Percentiles rank a stretch among this genome's conserved stretches.
phyloP scores from a whole-genome alignment of 306 rosid genomes.

The Cucurbita moschata region DNA sequence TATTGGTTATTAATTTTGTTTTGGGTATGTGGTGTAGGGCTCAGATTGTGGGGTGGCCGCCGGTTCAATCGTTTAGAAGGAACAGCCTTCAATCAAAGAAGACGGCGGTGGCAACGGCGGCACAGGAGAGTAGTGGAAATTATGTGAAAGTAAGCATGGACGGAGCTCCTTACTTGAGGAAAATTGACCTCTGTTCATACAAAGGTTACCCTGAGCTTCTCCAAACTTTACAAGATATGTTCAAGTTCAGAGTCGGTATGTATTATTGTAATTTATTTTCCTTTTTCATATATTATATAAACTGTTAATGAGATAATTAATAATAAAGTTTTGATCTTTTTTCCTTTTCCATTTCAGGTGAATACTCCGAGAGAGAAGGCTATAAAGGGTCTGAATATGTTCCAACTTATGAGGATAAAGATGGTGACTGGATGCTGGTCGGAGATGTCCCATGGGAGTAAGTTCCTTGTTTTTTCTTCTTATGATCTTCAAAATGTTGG shows the following conservation, averaged over 20 bases:
- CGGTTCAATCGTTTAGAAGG: conserved; percentile 58
- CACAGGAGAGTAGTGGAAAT: conserved; percentile 38
- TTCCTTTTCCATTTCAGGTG: conserved; percentile 23
- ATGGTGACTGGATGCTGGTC: conserved; percentile 92
- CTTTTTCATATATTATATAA: not conserved
- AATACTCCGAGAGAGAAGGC: conserved; percentile 74
- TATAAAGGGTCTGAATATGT: conserved; percentile 73
- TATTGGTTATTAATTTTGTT: not conserved
- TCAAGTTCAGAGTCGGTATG: conserved; percentile 57
- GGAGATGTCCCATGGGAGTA: conserved; percentile 99
- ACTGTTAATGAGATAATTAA: no score
- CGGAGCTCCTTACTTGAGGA: conserved; percentile 93
- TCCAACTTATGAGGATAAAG: conserved; percentile 91
- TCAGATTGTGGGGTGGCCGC: conserved; percentile 90
- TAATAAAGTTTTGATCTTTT: not conserved
- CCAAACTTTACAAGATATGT: conserved; percentile 60
- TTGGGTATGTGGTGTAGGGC: conserved; percentile 37
- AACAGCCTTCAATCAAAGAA: conserved; percentile 39
- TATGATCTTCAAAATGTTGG: not conserved
- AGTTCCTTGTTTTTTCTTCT: conserved; percentile 9
- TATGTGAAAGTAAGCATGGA: conserved; percentile 90
- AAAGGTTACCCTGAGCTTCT: conserved; percentile 50
- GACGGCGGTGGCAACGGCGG: conserved; percentile 1
- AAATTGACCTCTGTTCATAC: conserved; percentile 59
- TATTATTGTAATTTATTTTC: not conserved